Conservation (phyloP, 1,284 basidiomycete genomes). For the Hymenochaete sp. region DNA sequence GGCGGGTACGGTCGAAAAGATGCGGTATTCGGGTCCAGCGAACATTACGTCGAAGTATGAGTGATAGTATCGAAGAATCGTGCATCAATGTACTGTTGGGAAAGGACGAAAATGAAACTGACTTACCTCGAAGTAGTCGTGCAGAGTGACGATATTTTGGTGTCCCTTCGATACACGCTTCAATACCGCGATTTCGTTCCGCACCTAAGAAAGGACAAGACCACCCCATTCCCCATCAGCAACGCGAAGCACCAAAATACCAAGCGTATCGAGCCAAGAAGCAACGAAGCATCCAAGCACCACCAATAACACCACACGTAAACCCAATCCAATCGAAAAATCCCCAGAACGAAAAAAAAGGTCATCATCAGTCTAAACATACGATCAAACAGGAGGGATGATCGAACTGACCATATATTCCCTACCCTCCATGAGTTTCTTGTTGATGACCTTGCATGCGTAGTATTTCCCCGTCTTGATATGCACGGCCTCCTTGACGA, state of each 20-base stretch:
- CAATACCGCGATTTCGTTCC: constrained; percentile 94
- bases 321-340: neutral
- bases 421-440: constrained; percentile 93
- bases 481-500: constrained; percentile 93
- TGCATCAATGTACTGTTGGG: too few species aligned
- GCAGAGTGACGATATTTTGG: constrained; percentile 80
- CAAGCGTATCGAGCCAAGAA: too few species aligned
- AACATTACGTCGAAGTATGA: too few species aligned
- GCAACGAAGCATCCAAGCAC: too few species aligned
- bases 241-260: too few species aligned
- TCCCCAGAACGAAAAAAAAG: constrained; percentile 11
- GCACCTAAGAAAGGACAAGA: constrained; percentile 59
- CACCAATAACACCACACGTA: neutral
- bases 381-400: too few species aligned
- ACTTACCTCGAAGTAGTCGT: constrained; percentile 93
- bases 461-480: constrained; percentile 82
- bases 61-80: too few species aligned
- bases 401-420: constrained; percentile 74
- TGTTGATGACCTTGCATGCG: constrained; percentile 95
- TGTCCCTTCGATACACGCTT: constrained; percentile 93
- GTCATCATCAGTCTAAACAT: too few species aligned
- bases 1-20: neutral
- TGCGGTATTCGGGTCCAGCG: neutral
- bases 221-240: too few species aligned
- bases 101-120: constrained; percentile 5